Conservation (phyloP, 306 rosid species). For the Pterocarpus santalinus region DNA sequence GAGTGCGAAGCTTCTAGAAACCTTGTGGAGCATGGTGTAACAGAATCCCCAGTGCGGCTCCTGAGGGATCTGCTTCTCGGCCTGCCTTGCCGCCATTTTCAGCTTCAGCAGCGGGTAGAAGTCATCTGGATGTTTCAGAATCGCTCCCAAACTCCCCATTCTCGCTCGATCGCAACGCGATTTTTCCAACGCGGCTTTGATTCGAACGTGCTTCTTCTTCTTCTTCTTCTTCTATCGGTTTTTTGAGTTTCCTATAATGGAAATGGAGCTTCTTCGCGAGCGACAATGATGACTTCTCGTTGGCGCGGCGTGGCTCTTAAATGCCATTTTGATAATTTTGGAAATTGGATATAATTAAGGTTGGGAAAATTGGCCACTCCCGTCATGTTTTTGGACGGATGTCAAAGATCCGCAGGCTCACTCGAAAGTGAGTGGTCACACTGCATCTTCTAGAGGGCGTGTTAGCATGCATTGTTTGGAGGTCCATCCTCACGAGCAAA, state of each 20-base stretch:
- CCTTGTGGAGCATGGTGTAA: constrained; percentile 88
- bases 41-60: constrained; percentile 96
- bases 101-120: constrained; percentile 82
- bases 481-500: too few relatives aligned
- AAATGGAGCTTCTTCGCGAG: not conserved
- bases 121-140: constrained; percentile 89
- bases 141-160: constrained; percentile 78
- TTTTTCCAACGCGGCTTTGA: not conserved
- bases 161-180: not conserved
- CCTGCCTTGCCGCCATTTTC: constrained; percentile 74
- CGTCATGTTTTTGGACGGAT: constrained; percentile 13
- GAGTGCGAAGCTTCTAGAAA: constrained; percentile 89
- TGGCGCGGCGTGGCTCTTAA: not conserved
- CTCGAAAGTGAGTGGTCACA: not conserved
- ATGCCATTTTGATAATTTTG: not conserved
- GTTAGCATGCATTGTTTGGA: not conserved
- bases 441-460: not conserved
- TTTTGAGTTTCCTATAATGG: not conserved
- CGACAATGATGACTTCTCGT: constrained; percentile 5
- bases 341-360: constrained; percentile 7
- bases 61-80: constrained; percentile 93
- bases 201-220: not conserved
- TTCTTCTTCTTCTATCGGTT: not conserved
- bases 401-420: not conserved
- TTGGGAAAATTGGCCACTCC: constrained; percentile 7